Base-by-base conservation (phyloP, 768 basidiomycete genomes). In the Lepiota brunneoincarnata region DNA sequence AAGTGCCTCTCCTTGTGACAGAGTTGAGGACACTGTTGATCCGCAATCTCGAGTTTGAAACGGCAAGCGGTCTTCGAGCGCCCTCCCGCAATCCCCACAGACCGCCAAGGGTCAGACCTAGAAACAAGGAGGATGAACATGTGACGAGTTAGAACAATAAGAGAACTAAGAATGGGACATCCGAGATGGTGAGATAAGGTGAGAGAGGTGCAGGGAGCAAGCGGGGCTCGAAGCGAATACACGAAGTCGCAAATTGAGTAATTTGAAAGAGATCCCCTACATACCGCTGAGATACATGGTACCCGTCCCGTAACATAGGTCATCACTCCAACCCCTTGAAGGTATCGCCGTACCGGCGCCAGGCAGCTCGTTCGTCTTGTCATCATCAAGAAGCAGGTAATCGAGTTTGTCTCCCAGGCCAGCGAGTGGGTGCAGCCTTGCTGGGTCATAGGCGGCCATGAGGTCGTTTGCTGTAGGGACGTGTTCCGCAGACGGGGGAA, bases 231-330 rank as follows among this genome's bases (percentile, higher is more conserved):
- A 77, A 73, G 73, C 75, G 75, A 76, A 67, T 69, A 72, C 69
- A 70, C 67, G 63, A 62, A 64, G 67, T 67, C 64, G 73, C 78
- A 69, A 76, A 79, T 77, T 69, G 57, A 76, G 77, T 75, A 78
- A 81, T 75, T 76, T 80, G 78, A 83, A 81, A 78, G 81, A 81
- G 79, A 77, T 78, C 69, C 54, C 56, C 48, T 58, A 86, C 92
- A 68, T 68, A 98, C 96, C 96, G 71, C 90, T 82, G 54, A 99
- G 86, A 84, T 99, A 99, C 77, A 94, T 97, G 61, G 95, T 95
- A 59, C 97, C 97, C 64, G 95, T 98, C 66, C 97, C 97, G 74
- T 98, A 98, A 82, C 94, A 98, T 56, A 99, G 75, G 76, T 99
- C 97, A 77, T 99, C 97, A 75, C 93, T 91, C 95, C 93, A 98